Conservation (phyloP, 1,139 yeast genomes). For the Cylindricascospora bacillispora region DNA sequence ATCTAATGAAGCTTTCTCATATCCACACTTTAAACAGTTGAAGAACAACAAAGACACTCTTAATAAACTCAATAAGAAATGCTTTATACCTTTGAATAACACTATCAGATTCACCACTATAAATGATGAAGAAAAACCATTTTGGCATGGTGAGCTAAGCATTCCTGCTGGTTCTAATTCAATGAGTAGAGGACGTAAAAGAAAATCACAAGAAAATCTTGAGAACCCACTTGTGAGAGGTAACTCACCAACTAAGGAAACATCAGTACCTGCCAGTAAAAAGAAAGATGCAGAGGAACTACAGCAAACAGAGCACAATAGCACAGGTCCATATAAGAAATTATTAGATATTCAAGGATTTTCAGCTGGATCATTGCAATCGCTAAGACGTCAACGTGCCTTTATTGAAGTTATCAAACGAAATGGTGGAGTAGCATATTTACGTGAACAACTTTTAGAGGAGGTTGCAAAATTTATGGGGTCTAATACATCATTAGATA, state of each 20-base stretch:
- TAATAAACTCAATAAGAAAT: conserved; percentile 9
- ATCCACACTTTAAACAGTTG: background rate
- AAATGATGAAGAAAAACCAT: conserved; percentile 15
- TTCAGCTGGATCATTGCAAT: conserved; percentile 22
- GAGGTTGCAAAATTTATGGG: conserved; percentile 20
- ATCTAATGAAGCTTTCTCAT: background rate
- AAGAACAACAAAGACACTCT: conserved; percentile 7
- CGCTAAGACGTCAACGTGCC: conserved; percentile 24
- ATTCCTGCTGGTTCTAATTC: conserved; percentile 12
- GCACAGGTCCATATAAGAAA: conserved; percentile 1
- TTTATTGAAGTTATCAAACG: conserved; percentile 17
- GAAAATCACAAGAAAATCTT: conserved; percentile 2
- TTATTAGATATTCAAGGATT: conserved; percentile 20
- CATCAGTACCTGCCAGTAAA: conserved; percentile 1
- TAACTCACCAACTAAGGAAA: background rate
- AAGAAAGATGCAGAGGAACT: conserved; percentile 2
- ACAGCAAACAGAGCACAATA: background rate
- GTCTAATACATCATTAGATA: conserved; percentile 21
- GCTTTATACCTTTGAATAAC: conserved; percentile 17
- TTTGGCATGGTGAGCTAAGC: conserved; percentile 24
- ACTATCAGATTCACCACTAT: conserved; percentile 19
- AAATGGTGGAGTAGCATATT: conserved; percentile 20
- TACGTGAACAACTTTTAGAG: conserved; percentile 22
- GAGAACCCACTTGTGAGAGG: conserved; percentile 1
- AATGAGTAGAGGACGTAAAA: conserved; percentile 14